Conservation (phyloP, 2,329 filamentous ascomycete genomes). For the Penicillium sp. region DNA sequence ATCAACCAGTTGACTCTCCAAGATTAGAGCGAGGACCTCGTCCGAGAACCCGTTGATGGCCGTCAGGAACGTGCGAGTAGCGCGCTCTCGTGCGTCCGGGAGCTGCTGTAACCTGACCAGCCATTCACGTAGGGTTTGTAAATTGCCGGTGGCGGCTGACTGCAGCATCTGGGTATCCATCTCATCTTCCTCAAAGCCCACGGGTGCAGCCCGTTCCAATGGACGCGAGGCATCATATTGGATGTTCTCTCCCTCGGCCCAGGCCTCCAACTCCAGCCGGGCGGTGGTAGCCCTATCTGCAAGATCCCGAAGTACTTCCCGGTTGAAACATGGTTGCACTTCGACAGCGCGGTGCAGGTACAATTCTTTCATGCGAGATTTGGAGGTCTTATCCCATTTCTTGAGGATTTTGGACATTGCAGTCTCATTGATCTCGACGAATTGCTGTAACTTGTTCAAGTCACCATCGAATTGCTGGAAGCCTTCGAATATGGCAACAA, state of each 20-base stretch:
- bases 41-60: constrained; percentile 82
- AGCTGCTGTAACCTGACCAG: constrained; percentile 65
- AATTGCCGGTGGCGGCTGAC: constrained; percentile 74
- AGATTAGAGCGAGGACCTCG: constrained; percentile 68
- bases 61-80: constrained; percentile 85
- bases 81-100: constrained; percentile 64
- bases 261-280: constrained; percentile 87
- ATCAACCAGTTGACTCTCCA: constrained; percentile 79
- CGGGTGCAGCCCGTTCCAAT: constrained; percentile 38
- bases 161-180: constrained; percentile 84
- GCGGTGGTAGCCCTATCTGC: constrained; percentile 98
- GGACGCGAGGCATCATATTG: constrained; percentile 62
- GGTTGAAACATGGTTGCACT: constrained; percentile 97
- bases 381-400: constrained; percentile 99
- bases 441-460: constrained; percentile 93
- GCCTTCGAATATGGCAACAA: constrained; percentile 90
- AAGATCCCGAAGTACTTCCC: constrained; percentile 91
- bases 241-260: constrained; percentile 94
- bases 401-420: constrained; percentile 98
- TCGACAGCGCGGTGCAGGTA: constrained; percentile 95
- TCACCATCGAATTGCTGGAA: constrained; percentile 97
- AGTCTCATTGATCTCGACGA: constrained; percentile 96
- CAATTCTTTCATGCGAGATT: constrained; percentile 96
- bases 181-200: constrained; percentile 79
- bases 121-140: constrained; percentile 73